Evolutionary conservation across 208 protist species (phyloP).

Genomic region (Leishmania guyanensis): DNA sequence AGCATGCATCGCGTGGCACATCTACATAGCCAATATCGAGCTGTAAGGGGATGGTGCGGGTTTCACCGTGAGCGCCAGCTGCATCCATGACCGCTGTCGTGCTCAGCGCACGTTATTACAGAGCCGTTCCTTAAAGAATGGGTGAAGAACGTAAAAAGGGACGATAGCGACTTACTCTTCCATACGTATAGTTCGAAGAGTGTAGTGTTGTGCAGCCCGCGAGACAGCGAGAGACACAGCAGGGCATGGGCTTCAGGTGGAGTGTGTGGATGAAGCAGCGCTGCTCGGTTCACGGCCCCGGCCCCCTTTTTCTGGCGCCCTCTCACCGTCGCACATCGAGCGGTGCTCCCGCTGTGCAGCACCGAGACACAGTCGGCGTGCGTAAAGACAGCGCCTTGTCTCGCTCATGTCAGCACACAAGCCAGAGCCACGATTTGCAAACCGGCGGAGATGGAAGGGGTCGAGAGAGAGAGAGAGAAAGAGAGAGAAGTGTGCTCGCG

Average conservation of each 20-base stretch:
- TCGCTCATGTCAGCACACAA: neutral
- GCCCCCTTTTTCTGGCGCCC: neutral
- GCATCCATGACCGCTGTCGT: constrained; percentile 1
- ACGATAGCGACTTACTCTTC: neutral
- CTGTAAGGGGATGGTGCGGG: constrained; percentile 7
- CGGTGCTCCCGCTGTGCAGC: neutral
- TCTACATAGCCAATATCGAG: constrained; percentile 25
- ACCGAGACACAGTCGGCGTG: neutral
- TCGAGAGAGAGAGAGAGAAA: neutral
- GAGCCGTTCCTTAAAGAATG: neutral
- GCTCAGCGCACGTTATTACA: neutral
- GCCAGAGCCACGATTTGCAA: neutral
- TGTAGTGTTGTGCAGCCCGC: neutral
- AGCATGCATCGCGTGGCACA: constrained; percentile 42
- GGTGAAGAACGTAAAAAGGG: neutral
- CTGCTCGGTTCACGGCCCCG: neutral
- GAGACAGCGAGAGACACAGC: neutral
- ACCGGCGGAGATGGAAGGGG: neutral
- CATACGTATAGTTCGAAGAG: neutral
- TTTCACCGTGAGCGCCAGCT: neutral
- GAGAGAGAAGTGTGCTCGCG: neutral
- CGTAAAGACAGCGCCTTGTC: neutral
- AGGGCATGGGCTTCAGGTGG: too few relatives aligned
- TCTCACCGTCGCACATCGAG: neutral
- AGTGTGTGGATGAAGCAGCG: neutral